Conservation (phyloP, 495 filamentous ascomycete genomes). For the Penicillium ucsense region DNA sequence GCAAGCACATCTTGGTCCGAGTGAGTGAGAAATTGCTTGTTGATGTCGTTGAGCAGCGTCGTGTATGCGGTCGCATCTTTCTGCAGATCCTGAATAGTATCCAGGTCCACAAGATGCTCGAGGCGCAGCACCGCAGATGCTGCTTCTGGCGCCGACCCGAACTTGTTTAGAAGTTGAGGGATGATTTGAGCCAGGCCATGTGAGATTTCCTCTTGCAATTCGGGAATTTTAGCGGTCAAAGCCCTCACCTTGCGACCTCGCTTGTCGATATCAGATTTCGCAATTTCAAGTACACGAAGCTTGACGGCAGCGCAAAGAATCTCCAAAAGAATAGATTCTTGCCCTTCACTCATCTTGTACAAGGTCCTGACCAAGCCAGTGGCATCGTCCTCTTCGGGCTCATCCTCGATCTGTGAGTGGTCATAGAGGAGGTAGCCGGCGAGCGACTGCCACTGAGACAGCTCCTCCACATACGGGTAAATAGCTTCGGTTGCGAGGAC, state of each 20-base stretch:
- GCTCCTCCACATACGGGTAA: constrained; percentile 68
- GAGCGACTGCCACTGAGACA: constrained; percentile 78
- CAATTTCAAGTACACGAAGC: constrained; percentile 47
- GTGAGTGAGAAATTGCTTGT: constrained; percentile 85
- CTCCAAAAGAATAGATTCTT: constrained; percentile 79
- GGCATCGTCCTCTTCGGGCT: constrained; percentile 43
- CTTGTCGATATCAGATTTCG: constrained; percentile 47
- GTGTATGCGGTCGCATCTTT: constrained; percentile 75
- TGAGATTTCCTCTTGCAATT: constrained; percentile 64
- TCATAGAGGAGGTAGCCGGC: constrained; percentile 89
- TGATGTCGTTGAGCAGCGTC: constrained; percentile 82
- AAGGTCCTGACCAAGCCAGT: constrained; percentile 48
- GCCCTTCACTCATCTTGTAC: constrained; percentile 63
- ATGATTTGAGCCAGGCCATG: constrained; percentile 66
- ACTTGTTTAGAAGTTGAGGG: constrained; percentile 82
- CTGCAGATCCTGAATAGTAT: constrained; percentile 80
- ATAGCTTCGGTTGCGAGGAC: constrained; percentile 76
- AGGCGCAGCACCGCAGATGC: constrained; percentile 77
- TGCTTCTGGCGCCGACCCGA: constrained; percentile 76
- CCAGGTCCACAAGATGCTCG: constrained; percentile 78
- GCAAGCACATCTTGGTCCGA: constrained; percentile 75
- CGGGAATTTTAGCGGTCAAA: constrained; percentile 47
- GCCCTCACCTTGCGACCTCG: constrained; percentile 55
- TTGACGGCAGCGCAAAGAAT: constrained; percentile 74
- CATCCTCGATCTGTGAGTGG: constrained; percentile 52